These are phyloP conservation scores for Sugiyamaella grinbergsii DNA, from an alignment of 1,139 yeast genomes.

Conservation along the genomic window DNA sequence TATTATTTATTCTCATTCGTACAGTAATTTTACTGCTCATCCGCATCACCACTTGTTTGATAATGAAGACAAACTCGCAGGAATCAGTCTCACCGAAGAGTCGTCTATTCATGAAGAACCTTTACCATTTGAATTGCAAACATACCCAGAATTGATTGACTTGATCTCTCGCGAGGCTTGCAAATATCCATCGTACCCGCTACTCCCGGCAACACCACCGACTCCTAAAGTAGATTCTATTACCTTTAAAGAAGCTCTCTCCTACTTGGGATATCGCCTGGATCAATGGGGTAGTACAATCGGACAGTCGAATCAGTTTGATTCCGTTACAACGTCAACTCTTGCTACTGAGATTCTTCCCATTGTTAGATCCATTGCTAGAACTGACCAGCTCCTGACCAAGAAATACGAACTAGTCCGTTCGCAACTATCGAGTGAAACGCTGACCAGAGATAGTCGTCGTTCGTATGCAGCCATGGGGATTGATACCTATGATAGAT, in stretches of 20 bases:
- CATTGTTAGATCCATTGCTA: slow-evolving; percentile 37
- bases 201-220: slow-evolving; percentile 3
- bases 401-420: neutral
- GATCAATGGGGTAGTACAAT: slow-evolving; percentile 18
- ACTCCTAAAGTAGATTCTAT: slow-evolving; percentile 19
- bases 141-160: slow-evolving; percentile 16
- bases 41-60: slow-evolving; percentile 14
- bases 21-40: slow-evolving; percentile 22
- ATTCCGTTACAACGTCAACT: slow-evolving; percentile 23
- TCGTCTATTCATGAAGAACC: slow-evolving; percentile 23
- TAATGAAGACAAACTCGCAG: slow-evolving; percentile 23
- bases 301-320: slow-evolving; percentile 25
- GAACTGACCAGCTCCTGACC: slow-evolving; percentile 26
- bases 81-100: slow-evolving; percentile 23
- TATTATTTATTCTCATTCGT: slow-evolving; percentile 23
- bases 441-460: slow-evolving; percentile 27
- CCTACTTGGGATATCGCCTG: slow-evolving; percentile 27
- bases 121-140: slow-evolving; percentile 27
- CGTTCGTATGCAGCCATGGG: slow-evolving; percentile 36
- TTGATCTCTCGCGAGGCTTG: neutral
- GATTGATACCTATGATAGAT: slow-evolving; percentile 29
- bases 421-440: slow-evolving; percentile 6
- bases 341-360: slow-evolving; percentile 37
- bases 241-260: slow-evolving; percentile 29
- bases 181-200: neutral